Evolutionary conservation across 352 stramenopile species (phyloP), one percentile per base, ranked within the genome.

Genomic region (Phytophthora multivora): DNA sequence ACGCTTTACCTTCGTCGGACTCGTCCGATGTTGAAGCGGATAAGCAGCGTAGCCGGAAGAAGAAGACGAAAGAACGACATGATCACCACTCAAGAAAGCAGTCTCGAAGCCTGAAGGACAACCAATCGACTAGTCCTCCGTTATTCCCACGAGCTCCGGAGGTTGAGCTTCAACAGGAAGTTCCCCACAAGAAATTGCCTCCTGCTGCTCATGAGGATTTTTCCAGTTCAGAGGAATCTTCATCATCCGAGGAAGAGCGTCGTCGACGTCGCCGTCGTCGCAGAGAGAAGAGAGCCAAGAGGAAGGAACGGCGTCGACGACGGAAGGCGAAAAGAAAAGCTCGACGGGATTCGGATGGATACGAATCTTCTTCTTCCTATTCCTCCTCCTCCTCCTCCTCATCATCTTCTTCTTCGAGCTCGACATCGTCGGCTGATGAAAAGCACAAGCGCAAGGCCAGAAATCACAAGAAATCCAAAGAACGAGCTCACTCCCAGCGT

Each of bases 1-100:
- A 83, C 33, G 75, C 69, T 2, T 63, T 83, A 8, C 75, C 75
- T 12, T 77, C 68, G 2, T 70, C 65, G 11, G 69, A 74, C n/a
- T 74, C 64, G 1, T 80, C 61, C 10, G 59, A 55, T 0, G 54
- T 16, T 15, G 50, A 40, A 46, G 21, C 58, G 16, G 9, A 15
- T 2, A 52, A 41, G 13, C 40, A 31, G 7, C 47, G 30, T 10
- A 49, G 16, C 10, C 58, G 15, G n/a, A 40, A 31, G 15, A 69
- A 51, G 25, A 40, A 56, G 4, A 30, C 26, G 1, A 69, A 62
- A n/a, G 50, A 62, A 8, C 43, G 28, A 11, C 48, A 19, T n/a
- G 50, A 43, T 15, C 30, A 55, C 18, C 43, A 43, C 9, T 54
- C 63, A 0, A 62, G 30, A 50, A 58, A 63, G 18, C 51, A 63